Evolutionary conservation across 2,329 filamentous ascomycete genomes (phyloP), one percentile per base, ranked within the genome.

Genomic region (Fusarium bactridioides): DNA sequence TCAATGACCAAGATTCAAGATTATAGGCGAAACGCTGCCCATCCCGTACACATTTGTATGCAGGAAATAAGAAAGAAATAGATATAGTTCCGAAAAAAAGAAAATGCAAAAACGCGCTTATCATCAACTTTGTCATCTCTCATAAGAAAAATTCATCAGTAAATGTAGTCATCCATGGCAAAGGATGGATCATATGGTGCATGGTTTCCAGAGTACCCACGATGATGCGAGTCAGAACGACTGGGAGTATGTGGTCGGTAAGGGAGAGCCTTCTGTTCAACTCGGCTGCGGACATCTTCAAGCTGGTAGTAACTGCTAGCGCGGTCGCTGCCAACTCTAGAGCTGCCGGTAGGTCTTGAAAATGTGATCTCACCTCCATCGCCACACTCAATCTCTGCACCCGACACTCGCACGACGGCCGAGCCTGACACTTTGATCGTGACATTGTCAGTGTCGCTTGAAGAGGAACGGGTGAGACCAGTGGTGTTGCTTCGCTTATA

Each of bases 291-390:
- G 61, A 82, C 82, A 56, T 89, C 87, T 31, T 90, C 87, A 8
- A 84, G 74, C 67, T 82, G 80, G 61, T 86, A 86, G 38, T 84
- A 78, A 59, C 85, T 86, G 77, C 84, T 86, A 18, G 83, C 84
- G 59, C 82, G 82, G 69, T 91, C 89, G 75, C 87, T 89, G 53
- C 83, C 85, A 54, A 82, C 80, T 38, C 83, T 82, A 63, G 80
- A 80, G 55, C 74, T 74, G 38, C 70, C 67, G 25, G 65, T 67
- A 65, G 80, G 75, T 70, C 80, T 75, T 51, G 83, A 83, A 70
- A 90, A 86, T 70, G 86, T 89, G 73, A 91, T 88, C 74, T 90
- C 88, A 27, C 88, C 88, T 41, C 88, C 89, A 55, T 89, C 86
- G 43, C 78, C 82, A 77, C 87, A 90, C 73, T 88, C 85, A 74